Evolutionary conservation across 1,284 basidiomycete genomes (phyloP), one percentile per base, ranked within the genome.

Genomic region (Dichomitus squalens): DNA sequence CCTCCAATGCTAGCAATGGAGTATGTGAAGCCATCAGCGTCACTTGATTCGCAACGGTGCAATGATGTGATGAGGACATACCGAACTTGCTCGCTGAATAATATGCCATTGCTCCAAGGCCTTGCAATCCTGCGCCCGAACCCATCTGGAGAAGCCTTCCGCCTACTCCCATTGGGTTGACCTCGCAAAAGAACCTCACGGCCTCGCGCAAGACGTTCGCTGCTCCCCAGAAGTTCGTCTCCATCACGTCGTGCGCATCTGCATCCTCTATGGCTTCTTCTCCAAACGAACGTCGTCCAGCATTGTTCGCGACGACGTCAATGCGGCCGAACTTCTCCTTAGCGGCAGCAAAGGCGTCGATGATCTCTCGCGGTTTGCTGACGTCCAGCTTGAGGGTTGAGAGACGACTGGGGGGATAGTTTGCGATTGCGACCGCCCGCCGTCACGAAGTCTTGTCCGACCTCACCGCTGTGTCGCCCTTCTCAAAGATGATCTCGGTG

Each of bases 301-400:
- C 79, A 44, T 80, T 81, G 65, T 78, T 81, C 54, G 77, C 70
- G 5, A 80, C 73, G 27, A 81, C 72, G 51, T 79, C 78, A 27
- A 79, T 54, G 23, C 75, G 68, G 3, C 76, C 78, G 59, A 78
- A 79, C 23, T 63, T 55, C 0, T 58, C 57, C 31, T 68, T 68
- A 5, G 73, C 72, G 21, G 61, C 62, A 6, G 61, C 62, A 49
- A 81, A 79, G 2, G 75, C 78, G 3, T 44, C 58, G 9, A 48
- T 36, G 18, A 75, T 68, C 31, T 74, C 67, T 7, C 52, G 64
- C 33, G 31, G 55, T 1, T 70, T 57, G 36, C 64, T 75, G 49
- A 80, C 77, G 63, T 81, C 79, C 18, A 79, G 60, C 49, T 70
- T 66, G 49, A 77, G 57, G 12, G 76, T 65, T 21, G 79, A 67